phyloP scores from a whole-genome alignment of 495 filamentous ascomycete genomes.

The Symbiotaphrina buchneri region DNA sequence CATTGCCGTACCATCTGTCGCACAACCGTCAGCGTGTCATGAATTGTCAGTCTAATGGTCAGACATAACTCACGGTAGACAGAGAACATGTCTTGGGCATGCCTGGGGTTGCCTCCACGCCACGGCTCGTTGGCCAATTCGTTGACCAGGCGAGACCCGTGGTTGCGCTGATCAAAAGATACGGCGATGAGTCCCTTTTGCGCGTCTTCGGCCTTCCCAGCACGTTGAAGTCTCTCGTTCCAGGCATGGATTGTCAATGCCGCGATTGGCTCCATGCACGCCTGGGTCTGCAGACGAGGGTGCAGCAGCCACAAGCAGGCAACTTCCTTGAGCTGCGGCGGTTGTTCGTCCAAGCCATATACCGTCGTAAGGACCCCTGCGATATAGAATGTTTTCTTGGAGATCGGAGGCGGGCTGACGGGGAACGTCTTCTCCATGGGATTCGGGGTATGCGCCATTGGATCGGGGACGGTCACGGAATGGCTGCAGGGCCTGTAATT shows the following conservation, averaged over 20 bases:
- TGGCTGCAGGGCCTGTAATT: too few relatives aligned
- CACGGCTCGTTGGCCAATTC: constrained; percentile 44
- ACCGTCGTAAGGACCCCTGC: constrained; percentile 56
- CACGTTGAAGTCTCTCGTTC: constrained; percentile 17
- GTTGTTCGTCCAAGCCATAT: constrained; percentile 58
- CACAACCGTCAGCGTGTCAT: background rate
- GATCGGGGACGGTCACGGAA: too few relatives aligned
- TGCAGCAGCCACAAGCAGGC: constrained; percentile 78
- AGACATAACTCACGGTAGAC: constrained; percentile 24
- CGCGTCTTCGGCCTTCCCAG: constrained; percentile 8
- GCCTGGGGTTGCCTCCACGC: constrained; percentile 55
- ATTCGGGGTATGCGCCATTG: too few relatives aligned
- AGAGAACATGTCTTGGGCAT: constrained; percentile 78
- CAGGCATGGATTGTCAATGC: constrained; percentile 29
- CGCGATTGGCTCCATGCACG: constrained; percentile 43
- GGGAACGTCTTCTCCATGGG: too few relatives aligned
- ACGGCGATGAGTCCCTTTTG: constrained; percentile 46
- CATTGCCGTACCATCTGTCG: constrained; percentile 41
- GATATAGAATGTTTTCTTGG: constrained; percentile 36
- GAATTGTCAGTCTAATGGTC: constrained; percentile 1
- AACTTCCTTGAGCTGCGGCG: constrained; percentile 20
- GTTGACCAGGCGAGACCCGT: constrained; percentile 46
- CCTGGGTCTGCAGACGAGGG: constrained; percentile 43
- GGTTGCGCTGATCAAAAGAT: constrained; percentile 77
- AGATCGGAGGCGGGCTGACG: too few relatives aligned